A percentile compares a stretch with the other conserved stretches of the same genome.
phyloP scores from a whole-genome alignment of 371 early-diverging fungal genomes.

The Rhizopus sp. region DNA sequence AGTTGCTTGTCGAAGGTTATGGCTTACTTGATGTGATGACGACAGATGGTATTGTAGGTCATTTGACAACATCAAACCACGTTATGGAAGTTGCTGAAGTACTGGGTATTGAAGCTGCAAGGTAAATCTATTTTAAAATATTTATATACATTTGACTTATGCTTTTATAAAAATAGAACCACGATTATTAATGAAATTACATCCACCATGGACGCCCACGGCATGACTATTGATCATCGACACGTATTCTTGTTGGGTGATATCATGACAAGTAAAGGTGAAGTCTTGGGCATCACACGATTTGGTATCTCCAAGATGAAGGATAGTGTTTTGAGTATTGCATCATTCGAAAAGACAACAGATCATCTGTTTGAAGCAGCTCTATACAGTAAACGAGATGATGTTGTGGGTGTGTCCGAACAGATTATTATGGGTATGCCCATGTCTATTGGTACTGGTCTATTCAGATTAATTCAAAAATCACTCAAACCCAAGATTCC shows the following conservation, averaged over 20 bases:
- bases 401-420: conserved; percentile 97
- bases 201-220: conserved; percentile 83
- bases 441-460: conserved; percentile 97
- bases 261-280: conserved; percentile 99
- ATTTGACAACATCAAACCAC: conserved; percentile 87
- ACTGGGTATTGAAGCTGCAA: conserved; percentile 89
- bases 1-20: conserved; percentile 93
- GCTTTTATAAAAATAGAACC: conserved; percentile 33
- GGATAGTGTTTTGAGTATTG: conserved; percentile 99
- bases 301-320: conserved; percentile 99
- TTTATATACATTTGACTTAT: neutral
- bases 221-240: conserved; percentile 97
- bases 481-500: conserved; percentile 61
- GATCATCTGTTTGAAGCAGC: conserved; percentile 99
- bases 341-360: conserved; percentile 99
- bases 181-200: conserved; percentile 90
- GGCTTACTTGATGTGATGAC: conserved; percentile 94
- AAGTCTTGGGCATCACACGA: conserved; percentile 98
- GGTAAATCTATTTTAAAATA: conserved; percentile 19
- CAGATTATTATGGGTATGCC: conserved; percentile 99
- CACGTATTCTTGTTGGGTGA: conserved; percentile 99
- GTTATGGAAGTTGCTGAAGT: conserved; percentile 92
- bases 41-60: conserved; percentile 83
- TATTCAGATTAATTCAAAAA: conserved; percentile 86
- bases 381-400: conserved; percentile 90